Conservation (phyloP, 352 stramenopile genomes). For the Phytopythium sindhum region DNA sequence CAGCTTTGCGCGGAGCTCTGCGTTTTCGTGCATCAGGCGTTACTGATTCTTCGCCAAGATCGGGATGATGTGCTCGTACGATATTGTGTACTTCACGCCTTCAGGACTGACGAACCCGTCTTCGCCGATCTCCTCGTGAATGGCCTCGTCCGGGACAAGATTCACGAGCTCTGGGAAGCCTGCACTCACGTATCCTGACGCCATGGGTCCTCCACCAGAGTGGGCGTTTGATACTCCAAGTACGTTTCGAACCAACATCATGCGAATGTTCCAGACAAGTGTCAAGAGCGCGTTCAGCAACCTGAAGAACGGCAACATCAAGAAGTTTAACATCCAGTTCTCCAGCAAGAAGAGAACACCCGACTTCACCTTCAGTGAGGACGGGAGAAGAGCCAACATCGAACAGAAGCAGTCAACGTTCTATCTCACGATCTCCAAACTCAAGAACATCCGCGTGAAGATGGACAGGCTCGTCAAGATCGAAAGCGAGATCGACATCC, state of each 20-base stretch:
- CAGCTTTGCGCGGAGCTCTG: no score
- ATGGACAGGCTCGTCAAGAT: not conserved
- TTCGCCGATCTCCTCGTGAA: no score
- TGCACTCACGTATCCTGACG: not conserved
- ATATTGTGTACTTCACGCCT: no score
- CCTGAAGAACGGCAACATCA: not conserved
- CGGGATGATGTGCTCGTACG: no score
- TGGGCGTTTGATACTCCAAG: not conserved
- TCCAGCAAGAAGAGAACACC: not conserved
- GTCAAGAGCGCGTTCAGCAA: constrained; percentile 12
- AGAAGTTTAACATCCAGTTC: not conserved
- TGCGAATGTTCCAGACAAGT: not conserved
- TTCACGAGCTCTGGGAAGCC: no score
- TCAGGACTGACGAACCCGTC: no score
- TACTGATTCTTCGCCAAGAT: no score
- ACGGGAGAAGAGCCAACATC: not conserved
- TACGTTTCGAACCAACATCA: not conserved
- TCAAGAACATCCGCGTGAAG: not conserved
- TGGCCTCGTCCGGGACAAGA: no score
- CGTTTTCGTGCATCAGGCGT: no score
- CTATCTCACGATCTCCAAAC: not conserved
- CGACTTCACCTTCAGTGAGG: not conserved
- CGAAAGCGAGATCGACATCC: not conserved
- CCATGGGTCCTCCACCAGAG: not conserved
- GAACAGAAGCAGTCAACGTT: not conserved